A percentile compares a stretch with the other conserved stretches of the same genome.
These are phyloP conservation scores for Lactifluus echinatus DNA, from an alignment of 768 basidiomycete genomes.

Conservation along the genomic window DNA sequence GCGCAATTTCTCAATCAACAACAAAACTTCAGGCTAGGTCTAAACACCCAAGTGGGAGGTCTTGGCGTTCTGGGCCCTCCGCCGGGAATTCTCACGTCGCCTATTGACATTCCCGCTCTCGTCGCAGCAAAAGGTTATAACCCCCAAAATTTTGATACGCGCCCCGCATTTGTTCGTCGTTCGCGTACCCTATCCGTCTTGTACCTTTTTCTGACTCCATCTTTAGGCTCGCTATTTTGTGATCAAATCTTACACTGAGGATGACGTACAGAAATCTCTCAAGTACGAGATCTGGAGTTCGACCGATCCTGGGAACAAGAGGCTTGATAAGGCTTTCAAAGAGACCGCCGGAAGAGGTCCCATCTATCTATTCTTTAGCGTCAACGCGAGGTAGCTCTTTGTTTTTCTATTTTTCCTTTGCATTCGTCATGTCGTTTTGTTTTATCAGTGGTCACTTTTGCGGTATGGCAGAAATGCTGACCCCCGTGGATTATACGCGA, in stretches of 20 bases:
- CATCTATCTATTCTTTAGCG: slow-evolving; percentile 97
- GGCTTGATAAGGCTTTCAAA: slow-evolving; percentile 95
- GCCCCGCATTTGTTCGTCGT: slow-evolving; percentile 62
- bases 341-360: slow-evolving; percentile 88
- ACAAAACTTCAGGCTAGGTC: slow-evolving; percentile 15
- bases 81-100: slow-evolving; percentile 42
- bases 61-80: slow-evolving; percentile 31
- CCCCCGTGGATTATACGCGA: slow-evolving; percentile 87
- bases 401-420: neutral
- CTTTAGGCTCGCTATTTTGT: slow-evolving; percentile 85
- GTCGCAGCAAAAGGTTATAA: slow-evolving; percentile 89
- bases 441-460: slow-evolving; percentile 83
- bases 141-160: slow-evolving; percentile 72
- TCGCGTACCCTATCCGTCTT: neutral
- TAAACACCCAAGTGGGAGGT: slow-evolving; percentile 30
- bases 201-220: slow-evolving; percentile 11
- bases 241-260: slow-evolving; percentile 98
- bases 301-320: slow-evolving; percentile 93
- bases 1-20: slow-evolving; percentile 58
- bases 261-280: slow-evolving; percentile 96
- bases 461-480: slow-evolving; percentile 97
- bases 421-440: neutral
- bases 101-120: slow-evolving; percentile 80
- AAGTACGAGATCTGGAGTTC: slow-evolving; percentile 99
- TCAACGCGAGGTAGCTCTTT: slow-evolving; percentile 69